phyloP scores from a whole-genome alignment of 2,329 filamentous ascomycete genomes.

The Cercospora nicotianae region DNA sequence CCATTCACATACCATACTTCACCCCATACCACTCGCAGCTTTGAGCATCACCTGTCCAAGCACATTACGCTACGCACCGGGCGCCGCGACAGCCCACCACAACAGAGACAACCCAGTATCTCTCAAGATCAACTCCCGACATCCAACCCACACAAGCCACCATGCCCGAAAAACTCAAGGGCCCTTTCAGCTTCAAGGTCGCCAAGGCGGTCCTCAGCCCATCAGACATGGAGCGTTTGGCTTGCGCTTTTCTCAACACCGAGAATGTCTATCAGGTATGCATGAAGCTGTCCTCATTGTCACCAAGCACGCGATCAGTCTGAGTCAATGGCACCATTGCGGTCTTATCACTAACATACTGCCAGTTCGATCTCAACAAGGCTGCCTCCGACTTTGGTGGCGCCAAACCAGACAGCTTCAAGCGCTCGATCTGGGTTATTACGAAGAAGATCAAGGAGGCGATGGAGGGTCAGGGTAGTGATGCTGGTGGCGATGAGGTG shows the following conservation, averaged over 20 bases:
- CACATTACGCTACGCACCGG: neutral
- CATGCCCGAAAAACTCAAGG: slow-evolving; percentile 14
- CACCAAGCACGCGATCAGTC: neutral
- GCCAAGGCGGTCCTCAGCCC: slow-evolving; percentile 26
- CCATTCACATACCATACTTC: neutral
- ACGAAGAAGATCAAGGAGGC: slow-evolving; percentile 29
- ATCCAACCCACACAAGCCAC: neutral
- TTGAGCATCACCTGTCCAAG: neutral
- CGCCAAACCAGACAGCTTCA: slow-evolving; percentile 26
- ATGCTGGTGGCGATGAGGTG: neutral
- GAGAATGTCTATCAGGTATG: slow-evolving; percentile 13
- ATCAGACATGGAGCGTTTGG: slow-evolving; percentile 26
- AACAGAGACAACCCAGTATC: neutral
- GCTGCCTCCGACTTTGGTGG: slow-evolving; percentile 25
- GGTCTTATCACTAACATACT: neutral
- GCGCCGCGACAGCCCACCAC: neutral
- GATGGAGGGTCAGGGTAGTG: slow-evolving; percentile 4
- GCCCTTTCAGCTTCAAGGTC: slow-evolving; percentile 22
- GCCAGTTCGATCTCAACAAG: slow-evolving; percentile 23
- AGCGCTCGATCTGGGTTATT: slow-evolving; percentile 28
- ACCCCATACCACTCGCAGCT: neutral
- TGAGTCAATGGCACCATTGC: neutral
- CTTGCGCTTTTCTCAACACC: slow-evolving; percentile 25
- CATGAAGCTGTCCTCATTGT: neutral
- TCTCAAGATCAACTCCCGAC: neutral